These are phyloP conservation scores for Corymbia maculata DNA, from an alignment of 345 rosid species.

Conservation along the genomic window DNA sequence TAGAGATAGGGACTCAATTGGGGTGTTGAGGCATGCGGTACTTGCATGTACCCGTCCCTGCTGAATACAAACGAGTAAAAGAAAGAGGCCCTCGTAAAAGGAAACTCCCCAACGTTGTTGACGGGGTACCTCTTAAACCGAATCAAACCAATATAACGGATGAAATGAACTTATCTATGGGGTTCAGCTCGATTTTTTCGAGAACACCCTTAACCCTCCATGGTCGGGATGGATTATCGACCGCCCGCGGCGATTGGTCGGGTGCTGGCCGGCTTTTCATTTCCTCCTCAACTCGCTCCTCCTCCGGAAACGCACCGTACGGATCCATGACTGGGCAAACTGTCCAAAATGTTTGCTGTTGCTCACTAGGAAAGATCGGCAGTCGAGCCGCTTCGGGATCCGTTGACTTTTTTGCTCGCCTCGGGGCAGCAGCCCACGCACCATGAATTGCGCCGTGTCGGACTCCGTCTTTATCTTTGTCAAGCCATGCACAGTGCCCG, in stretches of 20 bases:
- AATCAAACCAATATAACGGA: no score
- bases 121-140: no score
- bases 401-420: neutral
- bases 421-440: neutral
- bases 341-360: neutral
- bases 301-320: rapidly evolving
- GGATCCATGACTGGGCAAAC: neutral
- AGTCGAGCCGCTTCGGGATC: neutral
- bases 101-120: no score
- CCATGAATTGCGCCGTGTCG: neutral
- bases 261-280: neutral
- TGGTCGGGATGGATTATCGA: no score
- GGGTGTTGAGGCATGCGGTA: no score
- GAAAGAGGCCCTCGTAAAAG: no score
- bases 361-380: neutral
- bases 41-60: no score
- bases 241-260: neutral
- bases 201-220: no score
- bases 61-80: no score
- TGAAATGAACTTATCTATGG: neutral
- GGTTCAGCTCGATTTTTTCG: no score
- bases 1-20: no score
- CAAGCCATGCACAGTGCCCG: neutral
- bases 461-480: neutral
- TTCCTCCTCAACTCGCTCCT: neutral